Evolutionary conservation across 1,284 basidiomycete species (phyloP), one percentile per base, ranked within the genome.

Genomic region (Tylopilus orsonianus): DNA sequence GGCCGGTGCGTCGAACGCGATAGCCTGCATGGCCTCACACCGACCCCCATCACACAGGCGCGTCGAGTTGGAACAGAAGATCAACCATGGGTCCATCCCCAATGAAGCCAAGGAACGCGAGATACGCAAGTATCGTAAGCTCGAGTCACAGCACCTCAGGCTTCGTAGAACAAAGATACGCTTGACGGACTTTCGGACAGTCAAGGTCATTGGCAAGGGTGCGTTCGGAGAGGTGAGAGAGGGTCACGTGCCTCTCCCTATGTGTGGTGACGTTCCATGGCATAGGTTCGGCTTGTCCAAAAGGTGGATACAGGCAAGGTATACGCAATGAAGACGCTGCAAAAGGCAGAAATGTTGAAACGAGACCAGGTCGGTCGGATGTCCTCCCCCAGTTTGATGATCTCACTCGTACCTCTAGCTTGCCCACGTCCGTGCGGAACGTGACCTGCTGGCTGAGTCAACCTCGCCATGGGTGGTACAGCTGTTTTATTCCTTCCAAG

Each of bases 291-390:
- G 44, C 77, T 99, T 41, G 94, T 97, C 35, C 96, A 98, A 70
- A 98, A 99, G 74, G 83, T 87, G 40, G 96, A 98, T 68, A 98
- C 95, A 9, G 94, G 90, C 53, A 97, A 96, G 74, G 96, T 99
- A 49, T 98, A 97, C 65, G 96, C 96, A 34, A 99, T 99, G 97
- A 99, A 99, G 79, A 97, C 93, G 54, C 71, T 99, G 64, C 86
- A 93, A 69, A 99, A 99, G 75, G 88, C 88, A 45, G 96, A 99
- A 71, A 99, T 99, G 96, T 87, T 99, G 75, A 97, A 98, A 69
- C 93, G 97, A 65, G 96, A 99, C 68, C 93, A 97, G 80, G 93
- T 91, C 48, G 50, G 80, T 65, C 12, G 18, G 5, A 32, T 35
- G 35, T 44, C 32, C 27, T 23, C 33, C 8, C 23, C 14, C 35